Evolutionary conservation across 148 eudicot species (phyloP).

Genomic region (Camellia japonica): DNA sequence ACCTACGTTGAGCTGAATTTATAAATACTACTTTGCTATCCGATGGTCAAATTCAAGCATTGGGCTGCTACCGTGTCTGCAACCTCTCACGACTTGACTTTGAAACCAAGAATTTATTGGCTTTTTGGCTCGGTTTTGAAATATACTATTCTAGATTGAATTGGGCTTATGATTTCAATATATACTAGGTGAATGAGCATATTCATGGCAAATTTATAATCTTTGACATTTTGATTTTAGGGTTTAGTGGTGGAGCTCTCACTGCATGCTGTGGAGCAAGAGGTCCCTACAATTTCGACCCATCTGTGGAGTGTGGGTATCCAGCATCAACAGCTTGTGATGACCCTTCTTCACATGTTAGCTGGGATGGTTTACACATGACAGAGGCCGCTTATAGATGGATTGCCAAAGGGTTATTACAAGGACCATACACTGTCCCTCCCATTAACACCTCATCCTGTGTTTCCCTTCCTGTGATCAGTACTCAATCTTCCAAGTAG

Average conservation of each 20-base stretch:
- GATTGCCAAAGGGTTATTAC: constrained; percentile 23
- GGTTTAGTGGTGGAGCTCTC: constrained; percentile 22
- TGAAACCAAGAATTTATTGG: neutral
- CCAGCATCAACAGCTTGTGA: constrained; percentile 22
- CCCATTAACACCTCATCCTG: neutral
- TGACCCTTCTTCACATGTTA: constrained; percentile 23
- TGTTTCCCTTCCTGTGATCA: neutral
- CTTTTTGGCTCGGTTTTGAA: neutral
- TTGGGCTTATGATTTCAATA: no score
- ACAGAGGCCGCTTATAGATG: constrained; percentile 35
- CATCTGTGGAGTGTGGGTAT: constrained; percentile 10
- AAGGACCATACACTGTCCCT: constrained; percentile 26
- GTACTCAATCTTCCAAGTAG: neutral
- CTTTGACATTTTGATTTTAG: constrained; percentile 12
- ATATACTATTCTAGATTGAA: no score
- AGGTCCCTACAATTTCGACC: constrained; percentile 25
- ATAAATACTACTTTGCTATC: no score
- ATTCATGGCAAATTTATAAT: no score
- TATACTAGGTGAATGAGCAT: no score
- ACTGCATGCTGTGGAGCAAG: constrained; percentile 39
- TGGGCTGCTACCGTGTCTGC: neutral
- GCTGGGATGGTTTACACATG: constrained; percentile 36
- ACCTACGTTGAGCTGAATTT: no score
- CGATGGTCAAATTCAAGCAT: no score
- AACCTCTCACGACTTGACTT: neutral